Evolutionary conservation across 2,329 filamentous ascomycete species (phyloP).

Genomic region (Cladophialophora carrionii): DNA sequence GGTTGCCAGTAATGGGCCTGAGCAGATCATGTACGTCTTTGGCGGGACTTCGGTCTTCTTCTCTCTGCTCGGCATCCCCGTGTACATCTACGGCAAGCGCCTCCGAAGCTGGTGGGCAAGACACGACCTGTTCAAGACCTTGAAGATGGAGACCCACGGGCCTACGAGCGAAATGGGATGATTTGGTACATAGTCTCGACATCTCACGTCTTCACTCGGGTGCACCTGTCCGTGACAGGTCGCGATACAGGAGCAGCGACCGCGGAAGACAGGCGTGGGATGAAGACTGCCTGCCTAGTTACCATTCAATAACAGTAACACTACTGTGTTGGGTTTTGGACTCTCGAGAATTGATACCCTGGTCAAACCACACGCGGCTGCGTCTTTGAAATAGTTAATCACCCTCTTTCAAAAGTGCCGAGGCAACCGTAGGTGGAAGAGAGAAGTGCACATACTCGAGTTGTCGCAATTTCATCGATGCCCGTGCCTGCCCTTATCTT

Average conservation of each 20-base stretch:
- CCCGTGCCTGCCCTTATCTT: too few relatives aligned
- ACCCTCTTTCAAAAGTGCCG: too few relatives aligned
- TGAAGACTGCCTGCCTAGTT: neutral
- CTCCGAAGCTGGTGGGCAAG: constrained; percentile 34
- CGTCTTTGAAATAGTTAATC: neutral
- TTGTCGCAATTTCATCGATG: too few relatives aligned
- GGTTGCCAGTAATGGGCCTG: constrained; percentile 38
- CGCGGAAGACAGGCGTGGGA: too few relatives aligned
- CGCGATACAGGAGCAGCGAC: neutral
- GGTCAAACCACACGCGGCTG: neutral
- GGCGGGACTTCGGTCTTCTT: constrained; percentile 40
- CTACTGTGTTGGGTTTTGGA: neutral
- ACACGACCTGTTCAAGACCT: constrained; percentile 31
- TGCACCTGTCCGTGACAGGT: neutral
- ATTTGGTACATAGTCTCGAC: neutral
- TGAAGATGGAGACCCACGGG: constrained; percentile 35
- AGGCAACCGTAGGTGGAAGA: too few relatives aligned
- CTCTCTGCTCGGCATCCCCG: constrained; percentile 37
- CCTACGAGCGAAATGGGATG: constrained; percentile 29
- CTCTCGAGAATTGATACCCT: neutral
- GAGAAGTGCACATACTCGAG: too few relatives aligned
- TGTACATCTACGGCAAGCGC: constrained; percentile 41
- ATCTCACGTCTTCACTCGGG: neutral
- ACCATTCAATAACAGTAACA: neutral
- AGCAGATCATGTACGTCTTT: constrained; percentile 41